These are phyloP conservation scores for Lactarius trivialis DNA, from an alignment of 768 basidiomycete genomes.

Conservation along the genomic window DNA sequence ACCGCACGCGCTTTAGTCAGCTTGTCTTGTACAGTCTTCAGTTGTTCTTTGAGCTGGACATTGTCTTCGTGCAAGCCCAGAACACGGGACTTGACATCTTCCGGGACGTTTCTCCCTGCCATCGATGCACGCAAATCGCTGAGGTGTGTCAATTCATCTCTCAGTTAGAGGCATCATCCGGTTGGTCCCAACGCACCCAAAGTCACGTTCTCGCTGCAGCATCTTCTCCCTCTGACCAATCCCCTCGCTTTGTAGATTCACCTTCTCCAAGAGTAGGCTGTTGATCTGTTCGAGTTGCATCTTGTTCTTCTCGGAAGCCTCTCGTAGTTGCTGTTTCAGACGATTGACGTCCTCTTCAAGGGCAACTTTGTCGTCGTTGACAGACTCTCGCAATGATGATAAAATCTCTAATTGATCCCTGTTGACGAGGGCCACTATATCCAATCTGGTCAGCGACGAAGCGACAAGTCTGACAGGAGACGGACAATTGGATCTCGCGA, in stretches of 20 bases:
- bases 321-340: constrained; percentile 60
- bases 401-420: constrained; percentile 93
- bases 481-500: constrained; percentile 83
- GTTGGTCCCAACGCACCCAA: constrained; percentile 49
- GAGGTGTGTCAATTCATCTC: neutral
- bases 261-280: constrained; percentile 81
- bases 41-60: constrained; percentile 58
- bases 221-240: constrained; percentile 83
- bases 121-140: constrained; percentile 75
- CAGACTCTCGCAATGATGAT: constrained; percentile 75
- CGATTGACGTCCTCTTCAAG: constrained; percentile 63
- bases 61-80: constrained; percentile 76
- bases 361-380: constrained; percentile 77
- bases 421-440: constrained; percentile 79
- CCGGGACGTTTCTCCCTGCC: constrained; percentile 73
- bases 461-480: constrained; percentile 12
- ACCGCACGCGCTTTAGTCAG: constrained; percentile 74
- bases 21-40: constrained; percentile 68
- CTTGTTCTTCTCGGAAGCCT: constrained; percentile 73
- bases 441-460: neutral
- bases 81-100: constrained; percentile 71
- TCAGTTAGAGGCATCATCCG: neutral
- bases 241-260: constrained; percentile 83
- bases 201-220: constrained; percentile 79
- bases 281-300: constrained; percentile 91